Conservation (phyloP, 306 rosid genomes). For the Trichosanthes truncata region DNA sequence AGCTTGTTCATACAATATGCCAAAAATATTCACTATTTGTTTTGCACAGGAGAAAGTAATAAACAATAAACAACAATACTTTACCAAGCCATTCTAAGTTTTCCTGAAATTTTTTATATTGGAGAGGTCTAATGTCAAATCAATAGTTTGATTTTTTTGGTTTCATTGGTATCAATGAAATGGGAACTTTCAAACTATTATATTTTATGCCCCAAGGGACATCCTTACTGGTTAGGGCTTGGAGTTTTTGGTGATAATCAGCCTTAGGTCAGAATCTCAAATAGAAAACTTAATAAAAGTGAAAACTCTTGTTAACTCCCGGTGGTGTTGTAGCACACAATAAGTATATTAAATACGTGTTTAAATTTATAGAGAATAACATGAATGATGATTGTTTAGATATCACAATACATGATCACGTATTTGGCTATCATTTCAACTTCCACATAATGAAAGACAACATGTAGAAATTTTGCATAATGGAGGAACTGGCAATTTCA, state of each 20-base stretch:
- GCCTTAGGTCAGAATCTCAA: background rate
- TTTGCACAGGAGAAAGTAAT: background rate
- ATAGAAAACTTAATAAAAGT: background rate
- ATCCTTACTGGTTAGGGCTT: background rate
- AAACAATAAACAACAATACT: background rate
- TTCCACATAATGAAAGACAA: too few species aligned
- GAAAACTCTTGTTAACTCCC: background rate
- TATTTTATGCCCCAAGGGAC: background rate
- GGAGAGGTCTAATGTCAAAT: background rate
- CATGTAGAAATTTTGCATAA: too few species aligned
- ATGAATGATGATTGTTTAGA: too few species aligned
- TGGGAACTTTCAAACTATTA: background rate
- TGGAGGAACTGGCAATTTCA: too few species aligned
- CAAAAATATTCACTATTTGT: background rate
- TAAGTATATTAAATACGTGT: too few species aligned
- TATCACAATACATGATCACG: too few species aligned
- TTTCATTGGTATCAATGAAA: background rate
- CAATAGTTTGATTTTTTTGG: background rate
- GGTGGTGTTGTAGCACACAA: background rate
- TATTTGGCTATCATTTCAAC: too few species aligned
- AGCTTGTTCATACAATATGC: constrained; percentile 7
- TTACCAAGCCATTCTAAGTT: background rate
- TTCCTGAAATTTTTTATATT: background rate
- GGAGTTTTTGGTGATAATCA: background rate
- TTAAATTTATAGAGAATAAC: too few species aligned